Base-by-base conservation (phyloP, 257 asterid genomes). In the Fraxinus anomala region DNA sequence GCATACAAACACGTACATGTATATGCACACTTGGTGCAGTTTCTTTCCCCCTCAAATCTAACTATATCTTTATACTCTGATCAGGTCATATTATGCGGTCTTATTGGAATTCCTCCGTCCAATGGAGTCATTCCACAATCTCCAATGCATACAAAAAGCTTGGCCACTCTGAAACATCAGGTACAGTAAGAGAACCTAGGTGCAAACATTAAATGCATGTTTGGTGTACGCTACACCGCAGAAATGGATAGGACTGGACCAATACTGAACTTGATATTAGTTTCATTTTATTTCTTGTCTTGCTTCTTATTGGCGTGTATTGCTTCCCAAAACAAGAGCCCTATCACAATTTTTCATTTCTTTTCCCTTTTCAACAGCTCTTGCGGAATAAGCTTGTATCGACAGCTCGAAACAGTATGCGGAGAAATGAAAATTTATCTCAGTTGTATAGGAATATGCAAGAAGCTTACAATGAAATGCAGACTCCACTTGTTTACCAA, bases 71-170 rank as follows among this genome's bases (percentile, higher is more conserved):
- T 77, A 6, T 51, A 28, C 9, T 28, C 76, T 70, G 76, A 70
- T 24, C 82, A 95, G 99, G 96, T 91, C 84, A 90, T 96, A 80
- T 44, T 93, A 76, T 96, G 99, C 33, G 99, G 99, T 75, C 97
- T 96, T 69, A 75, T 91, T 26, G 99, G 99, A 83, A 91, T 96
- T 79, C 99, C 99, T 88, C 99, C 99, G 70, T 84, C 99, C 36
- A 96, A 96, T 82, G 99, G 99, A 70, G 99, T 96, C 76, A 94
- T 96, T 81, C 99, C 99, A 0, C 99, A 96, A 84, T 93, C 98
- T 28, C 99, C 99, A 6, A 96, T 96, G 99, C 99, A 96, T 80
- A 96, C 99, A 0, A 96, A 91, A 82, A 93, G 97, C 81, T 82
- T 96, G 85, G 99, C 99, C 63, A 94, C 98, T 73, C 88, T 96